Evolutionary conservation across 2,329 filamentous ascomycete genomes (phyloP), one percentile per base, ranked within the genome.

Genomic region (Aspergillus puulaauensis): DNA sequence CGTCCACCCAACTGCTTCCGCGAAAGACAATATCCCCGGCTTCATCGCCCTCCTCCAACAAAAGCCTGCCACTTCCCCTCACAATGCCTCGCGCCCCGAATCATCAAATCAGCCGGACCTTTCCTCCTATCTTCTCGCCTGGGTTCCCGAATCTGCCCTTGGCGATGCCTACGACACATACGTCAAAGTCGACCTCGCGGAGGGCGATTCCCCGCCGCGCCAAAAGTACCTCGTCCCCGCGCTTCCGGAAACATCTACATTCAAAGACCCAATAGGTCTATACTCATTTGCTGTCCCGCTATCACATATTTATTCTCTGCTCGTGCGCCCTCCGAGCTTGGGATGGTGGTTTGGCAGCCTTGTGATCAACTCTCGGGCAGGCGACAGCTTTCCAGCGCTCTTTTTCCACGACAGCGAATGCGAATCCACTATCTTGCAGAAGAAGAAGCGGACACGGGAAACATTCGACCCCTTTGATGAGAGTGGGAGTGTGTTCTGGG

Each of bases 361-460:
- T 27, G 89, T 99, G 57, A 91, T 99, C 78, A 99, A 99, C 72
- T 91, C 90, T 1, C 83, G 90, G 12, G 87, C 89, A 0, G 96
- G 96, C 3, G 93, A 98, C 71, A 95, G 90, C 71, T 96, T 98
- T 65, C 95, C 95, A 0, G 92, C 95, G 0, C 79, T 99, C 1
- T 99, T 99, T 78, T 99, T 99, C 77, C 95, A 99, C 73, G 95
- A 99, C 70, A 92, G 87, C 61, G 95, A 99, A 78, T 99, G 95
- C 69, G 90, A 96, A 75, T 96, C 90, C 53, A 99, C 95, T 0
- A 96, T 98, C 21, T 77, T 96, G 56, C 93, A 98, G 75, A 91
- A 96, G 78, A 96, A 95, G 82, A 91, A 88, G 76, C 80, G 90
- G 53, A 86, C 91, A 0, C 85, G 84, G 61, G 91, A 97, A 66